phyloP scores from a whole-genome alignment of 2,329 filamentous ascomycete genomes.

The Rhinocladiella mackenziei region DNA sequence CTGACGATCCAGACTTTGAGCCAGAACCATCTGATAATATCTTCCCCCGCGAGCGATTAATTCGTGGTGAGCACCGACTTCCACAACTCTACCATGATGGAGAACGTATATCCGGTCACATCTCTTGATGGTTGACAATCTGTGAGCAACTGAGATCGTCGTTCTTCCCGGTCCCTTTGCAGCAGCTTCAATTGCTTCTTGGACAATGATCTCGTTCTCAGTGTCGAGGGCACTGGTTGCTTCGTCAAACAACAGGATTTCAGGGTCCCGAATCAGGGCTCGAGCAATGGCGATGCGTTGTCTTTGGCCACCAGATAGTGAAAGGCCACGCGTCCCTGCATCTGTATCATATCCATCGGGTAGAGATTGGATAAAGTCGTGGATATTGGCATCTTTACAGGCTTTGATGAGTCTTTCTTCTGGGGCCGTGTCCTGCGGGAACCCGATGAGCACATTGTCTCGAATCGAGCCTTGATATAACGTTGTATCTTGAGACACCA shows the following conservation, averaged over 20 bases:
- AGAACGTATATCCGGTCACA: conserved; percentile 76
- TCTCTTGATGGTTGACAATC: conserved; percentile 71
- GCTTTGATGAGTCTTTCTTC: conserved; percentile 69
- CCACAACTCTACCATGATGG: conserved; percentile 59
- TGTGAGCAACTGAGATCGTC: conserved; percentile 71
- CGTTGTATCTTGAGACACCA: conserved; percentile 90
- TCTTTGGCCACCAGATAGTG: conserved; percentile 47
- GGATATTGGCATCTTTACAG: conserved; percentile 57
- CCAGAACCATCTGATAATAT: conserved; percentile 49
- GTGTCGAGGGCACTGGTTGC: conserved; percentile 73
- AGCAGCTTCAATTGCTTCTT: conserved; percentile 61
- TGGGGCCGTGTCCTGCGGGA: conserved; percentile 56
- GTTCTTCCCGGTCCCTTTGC: conserved; percentile 55
- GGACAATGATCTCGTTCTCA: conserved; percentile 64
- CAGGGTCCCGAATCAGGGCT: conserved; percentile 46
- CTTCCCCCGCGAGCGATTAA: conserved; percentile 48
- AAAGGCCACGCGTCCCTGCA: conserved; percentile 52
- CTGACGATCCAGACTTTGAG: too few species aligned
- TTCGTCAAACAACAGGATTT: conserved; percentile 74
- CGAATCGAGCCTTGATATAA: conserved; percentile 85
- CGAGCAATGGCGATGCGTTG: conserved; percentile 51
- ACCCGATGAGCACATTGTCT: conserved; percentile 82
- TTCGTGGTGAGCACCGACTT: conserved; percentile 57
- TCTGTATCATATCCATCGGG: conserved; percentile 49
- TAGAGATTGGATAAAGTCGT: conserved; percentile 48